Base-by-base conservation (phyloP, 306 rosid genomes). In the Ormosia emarginata region DNA sequence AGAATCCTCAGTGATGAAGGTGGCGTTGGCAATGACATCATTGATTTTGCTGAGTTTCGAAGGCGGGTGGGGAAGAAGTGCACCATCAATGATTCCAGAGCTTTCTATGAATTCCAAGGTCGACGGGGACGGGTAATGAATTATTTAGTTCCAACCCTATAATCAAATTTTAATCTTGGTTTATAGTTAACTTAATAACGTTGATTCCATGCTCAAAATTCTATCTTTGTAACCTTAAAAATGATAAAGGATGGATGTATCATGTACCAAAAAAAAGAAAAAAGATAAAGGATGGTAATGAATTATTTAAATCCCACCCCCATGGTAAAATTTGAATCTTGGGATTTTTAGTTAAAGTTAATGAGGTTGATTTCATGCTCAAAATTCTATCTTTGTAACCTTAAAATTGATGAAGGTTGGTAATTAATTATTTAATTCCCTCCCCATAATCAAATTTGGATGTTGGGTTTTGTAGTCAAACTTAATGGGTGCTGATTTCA, bases 31-130 rank as follows among this genome's bases (percentile, higher is more conserved):
- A 82, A 74, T 69, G 98, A 95, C 82, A 50, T 87, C 2, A 67
- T 95, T 30, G 98, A 95, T 76, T 95, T 95, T 56, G 97, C 97
- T 1, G 96, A 95, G 92, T 93, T 95, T 59, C 79, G 98, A 29
- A 90, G 95, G 71, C 81, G 98, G 65, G 97, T 93, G 10, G 99
- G 98, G 30, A 93, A 95, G 61, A 90, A 90, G 57, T 92, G 99
- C 40, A 63, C 90, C 10, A 33, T 84, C 10, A 37, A 58, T 74
- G 96, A 95, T 74, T 92, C 98, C 33, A 79, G 84, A 85, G 90
- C 97, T 37, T 93, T 95, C 58, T 92, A 92, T 80, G 89, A 93
- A 15, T 92, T 95, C 79, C 92, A 89, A 82, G 86, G 83, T 5
- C 88, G 96, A 69, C 85, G 90, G 63, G 98, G 97, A 82, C 59